Evolutionary conservation across 345 rosid species (phyloP).

Genomic region (Citrus glauca): DNA sequence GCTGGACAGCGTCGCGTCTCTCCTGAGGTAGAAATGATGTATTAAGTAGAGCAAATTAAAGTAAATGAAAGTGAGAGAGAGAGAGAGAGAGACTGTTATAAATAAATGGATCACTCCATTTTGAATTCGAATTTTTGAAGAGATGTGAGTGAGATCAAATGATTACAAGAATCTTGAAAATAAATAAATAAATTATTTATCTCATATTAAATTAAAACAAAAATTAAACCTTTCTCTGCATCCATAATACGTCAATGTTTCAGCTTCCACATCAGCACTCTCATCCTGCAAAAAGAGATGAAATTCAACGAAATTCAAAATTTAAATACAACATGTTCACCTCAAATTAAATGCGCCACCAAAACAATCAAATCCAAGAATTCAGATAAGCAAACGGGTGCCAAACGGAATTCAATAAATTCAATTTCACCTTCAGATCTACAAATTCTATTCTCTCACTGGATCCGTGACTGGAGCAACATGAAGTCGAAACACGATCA

Average conservation of each 20-base stretch:
- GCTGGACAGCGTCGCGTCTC: conserved; percentile 40
- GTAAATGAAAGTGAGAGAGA: background rate
- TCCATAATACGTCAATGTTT: conserved; percentile 44
- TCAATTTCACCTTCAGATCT: conserved; percentile 52
- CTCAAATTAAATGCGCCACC: conserved; percentile 15
- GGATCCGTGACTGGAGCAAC: conserved; percentile 56
- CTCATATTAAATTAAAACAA: background rate
- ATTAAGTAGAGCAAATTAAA: background rate
- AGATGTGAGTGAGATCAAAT: background rate
- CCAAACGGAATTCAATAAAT: conserved; percentile 1
- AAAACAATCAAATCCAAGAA: conserved; percentile 22
- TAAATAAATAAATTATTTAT: background rate
- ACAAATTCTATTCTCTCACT: conserved; percentile 29
- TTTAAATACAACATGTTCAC: background rate
- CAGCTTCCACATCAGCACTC: conserved; percentile 46
- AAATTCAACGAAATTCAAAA: conserved; percentile 14
- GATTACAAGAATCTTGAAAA: background rate
- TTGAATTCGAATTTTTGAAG: conserved; percentile 27
- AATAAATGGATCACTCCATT: conserved; percentile 9
- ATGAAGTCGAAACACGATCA: conserved; percentile 38
- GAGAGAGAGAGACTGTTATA: background rate
- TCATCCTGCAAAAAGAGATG: conserved; percentile 33
- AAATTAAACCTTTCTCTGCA: conserved; percentile 37
- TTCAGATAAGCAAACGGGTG: background rate
- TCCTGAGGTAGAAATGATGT: conserved; percentile 13